Conservation (phyloP, 164 flowering plant genomes). For the Tetracentron sinense region DNA sequence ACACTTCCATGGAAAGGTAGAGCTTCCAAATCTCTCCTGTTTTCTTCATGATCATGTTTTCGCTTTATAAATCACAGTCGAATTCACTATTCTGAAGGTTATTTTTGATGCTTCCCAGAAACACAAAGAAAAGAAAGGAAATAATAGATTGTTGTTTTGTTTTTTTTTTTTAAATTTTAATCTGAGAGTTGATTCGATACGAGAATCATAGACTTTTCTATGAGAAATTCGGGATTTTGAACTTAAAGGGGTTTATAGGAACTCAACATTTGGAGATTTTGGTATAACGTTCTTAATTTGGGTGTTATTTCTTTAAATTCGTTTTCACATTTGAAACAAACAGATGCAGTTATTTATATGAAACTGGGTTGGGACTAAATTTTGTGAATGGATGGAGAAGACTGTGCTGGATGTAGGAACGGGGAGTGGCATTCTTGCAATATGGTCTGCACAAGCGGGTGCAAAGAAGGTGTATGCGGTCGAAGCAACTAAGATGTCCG, state of each 20-base stretch:
- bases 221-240: no score
- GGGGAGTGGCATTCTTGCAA: conserved; percentile 97
- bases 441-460: conserved; percentile 98
- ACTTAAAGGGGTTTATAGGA: not conserved
- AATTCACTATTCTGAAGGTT: no score
- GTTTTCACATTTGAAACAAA: no score
- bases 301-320: no score
- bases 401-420: conserved; percentile 96
- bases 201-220: no score
- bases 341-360: not conserved
- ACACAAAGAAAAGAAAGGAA: no score
- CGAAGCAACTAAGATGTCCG: conserved; percentile 94
- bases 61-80: no score
- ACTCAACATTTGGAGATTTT: no score
- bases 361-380: conserved; percentile 17
- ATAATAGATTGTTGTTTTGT: not conserved
- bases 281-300: no score
- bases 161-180: not conserved
- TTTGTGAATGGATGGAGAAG: conserved; percentile 36
- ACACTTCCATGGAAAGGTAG: conserved; percentile 79
- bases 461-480: conserved; percentile 97
- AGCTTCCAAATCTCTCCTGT: not conserved
- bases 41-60: not conserved
- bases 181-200: no score
- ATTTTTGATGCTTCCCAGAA: no score